These are phyloP conservation scores for Isatis tinctoria DNA, from an alignment of 345 rosid genomes.

Conservation along the genomic window DNA sequence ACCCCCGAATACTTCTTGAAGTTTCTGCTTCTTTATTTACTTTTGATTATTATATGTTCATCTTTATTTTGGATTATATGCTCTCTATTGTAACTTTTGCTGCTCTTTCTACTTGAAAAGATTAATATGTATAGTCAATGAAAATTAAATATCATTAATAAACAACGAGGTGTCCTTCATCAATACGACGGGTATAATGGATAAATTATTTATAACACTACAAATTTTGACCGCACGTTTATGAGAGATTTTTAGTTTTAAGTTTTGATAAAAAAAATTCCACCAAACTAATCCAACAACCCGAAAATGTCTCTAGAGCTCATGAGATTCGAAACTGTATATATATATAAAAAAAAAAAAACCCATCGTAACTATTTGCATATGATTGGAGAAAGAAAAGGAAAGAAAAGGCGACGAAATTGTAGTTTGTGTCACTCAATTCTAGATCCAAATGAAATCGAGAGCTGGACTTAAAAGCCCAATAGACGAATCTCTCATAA, in stretches of 20 bases:
- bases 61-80: conserved; percentile 32
- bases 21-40: conserved; percentile 34
- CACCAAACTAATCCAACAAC: neutral
- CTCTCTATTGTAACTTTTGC: conserved; percentile 13
- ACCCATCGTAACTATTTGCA: neutral
- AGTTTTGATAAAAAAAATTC: neutral
- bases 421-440: neutral
- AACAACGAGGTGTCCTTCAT: neutral
- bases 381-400: neutral
- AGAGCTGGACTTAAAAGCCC: neutral
- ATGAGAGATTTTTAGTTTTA: neutral
- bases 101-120: neutral
- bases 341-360: neutral
- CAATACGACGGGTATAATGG: neutral
- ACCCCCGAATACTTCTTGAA: conserved; percentile 35
- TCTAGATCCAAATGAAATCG: neutral
- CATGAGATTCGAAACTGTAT: neutral
- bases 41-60: conserved; percentile 23
- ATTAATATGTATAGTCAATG: neutral
- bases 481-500: neutral
- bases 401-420: neutral
- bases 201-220: neutral
- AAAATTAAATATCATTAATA: neutral
- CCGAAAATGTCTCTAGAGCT: neutral
- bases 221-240: neutral